Evolutionary conservation across 176 grass and related monocot genomes (phyloP).

Genomic region (Carex myosuroides): DNA sequence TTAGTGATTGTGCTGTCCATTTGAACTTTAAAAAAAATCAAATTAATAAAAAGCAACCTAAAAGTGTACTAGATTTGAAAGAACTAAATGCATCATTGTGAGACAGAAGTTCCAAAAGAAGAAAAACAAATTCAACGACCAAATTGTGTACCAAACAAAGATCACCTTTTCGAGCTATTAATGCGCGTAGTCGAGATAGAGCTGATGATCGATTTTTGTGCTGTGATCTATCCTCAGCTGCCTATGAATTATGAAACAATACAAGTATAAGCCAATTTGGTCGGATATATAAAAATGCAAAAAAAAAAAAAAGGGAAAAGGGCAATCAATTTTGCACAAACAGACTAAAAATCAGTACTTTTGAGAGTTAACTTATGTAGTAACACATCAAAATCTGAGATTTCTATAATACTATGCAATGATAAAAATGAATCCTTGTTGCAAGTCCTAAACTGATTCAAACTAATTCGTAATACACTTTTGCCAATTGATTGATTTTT

Average conservation of each 20-base stretch:
- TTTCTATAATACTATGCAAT: not conserved
- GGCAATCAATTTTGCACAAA: not conserved
- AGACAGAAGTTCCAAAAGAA: not conserved
- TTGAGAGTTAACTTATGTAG: not conserved
- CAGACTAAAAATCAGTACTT: not conserved
- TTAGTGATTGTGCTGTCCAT: not conserved
- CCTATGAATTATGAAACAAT: slow-evolving; percentile 40
- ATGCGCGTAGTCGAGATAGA: slow-evolving; percentile 55
- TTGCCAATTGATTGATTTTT: not conserved
- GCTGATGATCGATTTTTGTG: slow-evolving; percentile 82
- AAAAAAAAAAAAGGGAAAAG: too few species aligned
- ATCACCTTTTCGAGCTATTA: slow-evolving; percentile 81
- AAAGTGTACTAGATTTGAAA: not conserved
- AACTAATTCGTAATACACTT: not conserved
- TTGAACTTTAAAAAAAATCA: not conserved
- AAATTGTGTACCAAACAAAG: not conserved
- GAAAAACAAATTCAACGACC: not conserved
- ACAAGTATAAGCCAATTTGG: not conserved
- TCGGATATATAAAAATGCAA: not conserved
- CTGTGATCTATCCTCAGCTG: slow-evolving; percentile 89
- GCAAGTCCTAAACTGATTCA: not conserved
- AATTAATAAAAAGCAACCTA: not conserved
- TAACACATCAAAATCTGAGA: not conserved
- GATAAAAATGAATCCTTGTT: not conserved
- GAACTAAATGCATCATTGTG: not conserved